Base-by-base conservation (phyloP, 148 eudicot genomes). In the Fagopyrum homotropicum region DNA sequence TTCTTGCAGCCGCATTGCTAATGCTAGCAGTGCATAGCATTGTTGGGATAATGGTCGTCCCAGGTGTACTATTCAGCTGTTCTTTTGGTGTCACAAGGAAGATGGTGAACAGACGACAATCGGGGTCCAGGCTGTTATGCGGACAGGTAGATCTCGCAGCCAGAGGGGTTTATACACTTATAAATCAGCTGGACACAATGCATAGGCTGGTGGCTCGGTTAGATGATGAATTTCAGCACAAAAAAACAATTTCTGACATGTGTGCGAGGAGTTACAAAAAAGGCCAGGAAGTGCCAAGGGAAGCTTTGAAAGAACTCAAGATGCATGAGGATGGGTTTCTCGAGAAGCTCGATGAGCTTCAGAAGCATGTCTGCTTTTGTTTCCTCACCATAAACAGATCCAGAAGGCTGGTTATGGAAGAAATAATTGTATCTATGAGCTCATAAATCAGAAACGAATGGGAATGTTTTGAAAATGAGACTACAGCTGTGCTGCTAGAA, bases 321-420 rank as follows among this genome's bases (percentile, higher is more conserved):
- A 77, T 74, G 52, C 83, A 88, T 50, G 85, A 87, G 30, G 59
- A 59, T 17, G 63, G 83, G 55, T 88, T 93, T 56, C 30, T 81
- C 77, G 88, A 93, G 74, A 88, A 93, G 47, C 72, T 93, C 40
- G 83, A 91, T 47, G 98, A 91, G 80, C 90, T 93, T 70, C 92
- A 93, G 80, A 85, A 88, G 75, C 89, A 85, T 74, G 80, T 89
- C 22, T 88, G 85, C 80, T 77, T 93, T 83, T 88, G 97, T 80
- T 84, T 91, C 59, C 86, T 90, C 45, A 84, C 84, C 6, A 88
- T 93, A 72, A 93, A 89, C 77, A 84, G 91, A 72, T 88, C 98
- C 52, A 88, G 93, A 77, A 88, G 72, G 79, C 80, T 89, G 45
- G 86, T 90, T 52, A 66, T 86, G 29, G 76, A 83, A 63, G 85